These are phyloP conservation scores for Endocalyx cinctus DNA, from an alignment of 2,329 filamentous ascomycete genomes.

Conservation along the genomic window DNA sequence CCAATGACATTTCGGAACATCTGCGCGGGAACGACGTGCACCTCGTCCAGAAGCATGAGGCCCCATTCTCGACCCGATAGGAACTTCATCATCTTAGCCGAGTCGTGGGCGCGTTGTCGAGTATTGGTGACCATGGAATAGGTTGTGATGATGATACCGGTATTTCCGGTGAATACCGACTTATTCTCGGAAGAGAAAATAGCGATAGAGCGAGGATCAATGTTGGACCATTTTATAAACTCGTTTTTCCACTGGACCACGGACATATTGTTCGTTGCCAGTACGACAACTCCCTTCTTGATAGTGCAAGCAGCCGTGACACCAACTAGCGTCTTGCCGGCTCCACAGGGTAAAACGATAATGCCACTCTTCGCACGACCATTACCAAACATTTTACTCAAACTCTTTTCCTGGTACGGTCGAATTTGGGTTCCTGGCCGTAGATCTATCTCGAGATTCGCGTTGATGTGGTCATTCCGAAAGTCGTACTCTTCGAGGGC, in stretches of 20 bases:
- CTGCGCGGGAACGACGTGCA: constrained; percentile 94
- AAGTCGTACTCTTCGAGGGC: constrained; percentile 98
- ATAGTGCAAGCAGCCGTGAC: constrained; percentile 97
- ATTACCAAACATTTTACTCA: constrained; percentile 99
- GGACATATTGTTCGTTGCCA: constrained; percentile 97
- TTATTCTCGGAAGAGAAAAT: constrained; percentile 95
- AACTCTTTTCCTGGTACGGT: constrained; percentile 91
- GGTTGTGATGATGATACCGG: constrained; percentile 94
- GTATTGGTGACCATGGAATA: constrained; percentile 99
- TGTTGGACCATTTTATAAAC: constrained; percentile 98
- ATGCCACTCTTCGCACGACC: constrained; percentile 95
- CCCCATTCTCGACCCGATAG: constrained; percentile 89
- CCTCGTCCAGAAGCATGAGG: constrained; percentile 93
- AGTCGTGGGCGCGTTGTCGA: constrained; percentile 81
- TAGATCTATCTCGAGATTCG: constrained; percentile 89
- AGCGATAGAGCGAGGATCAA: constrained; percentile 85
- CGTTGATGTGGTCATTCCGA: constrained; percentile 81
- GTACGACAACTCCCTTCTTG: constrained; percentile 91
- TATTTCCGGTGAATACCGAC: constrained; percentile 74
- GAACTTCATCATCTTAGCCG: constrained; percentile 97
- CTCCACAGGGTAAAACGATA: constrained; percentile 93
- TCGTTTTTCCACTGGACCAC: constrained; percentile 96
- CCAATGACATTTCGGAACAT: constrained; percentile 95
- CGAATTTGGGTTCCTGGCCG: constrained; percentile 86
- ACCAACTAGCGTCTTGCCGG: constrained; percentile 95